These are phyloP conservation scores for Pezicula carpinea DNA, from an alignment of 2,329 filamentous ascomycete species.

Conservation along the genomic window DNA sequence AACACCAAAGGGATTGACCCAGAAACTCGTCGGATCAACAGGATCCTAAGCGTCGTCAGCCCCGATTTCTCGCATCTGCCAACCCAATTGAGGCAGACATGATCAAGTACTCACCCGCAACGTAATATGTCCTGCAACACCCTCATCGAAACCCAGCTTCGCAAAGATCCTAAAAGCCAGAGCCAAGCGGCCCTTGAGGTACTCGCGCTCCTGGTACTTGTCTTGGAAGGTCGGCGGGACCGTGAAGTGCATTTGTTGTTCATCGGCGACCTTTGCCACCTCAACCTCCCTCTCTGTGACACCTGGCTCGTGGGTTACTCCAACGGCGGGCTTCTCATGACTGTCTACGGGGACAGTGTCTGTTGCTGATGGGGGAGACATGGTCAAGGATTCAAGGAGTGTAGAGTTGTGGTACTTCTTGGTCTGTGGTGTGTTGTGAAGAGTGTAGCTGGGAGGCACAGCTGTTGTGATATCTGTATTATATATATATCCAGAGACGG, in stretches of 20 bases:
- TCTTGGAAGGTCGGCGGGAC: slow-evolving; percentile 24
- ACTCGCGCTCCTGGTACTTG: slow-evolving; percentile 30
- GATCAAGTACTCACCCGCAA: slow-evolving; percentile 21
- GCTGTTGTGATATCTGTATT: too few species aligned
- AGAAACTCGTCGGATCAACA: slow-evolving; percentile 28
- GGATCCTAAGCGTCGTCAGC: slow-evolving; percentile 22
- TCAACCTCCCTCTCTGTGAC: slow-evolving; percentile 5
- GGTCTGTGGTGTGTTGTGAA: too few species aligned
- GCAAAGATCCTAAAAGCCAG: slow-evolving; percentile 44
- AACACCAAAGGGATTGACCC: slow-evolving; percentile 31
- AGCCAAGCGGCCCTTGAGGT: slow-evolving; percentile 38
- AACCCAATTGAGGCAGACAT: neutral
- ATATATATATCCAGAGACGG: too few species aligned
- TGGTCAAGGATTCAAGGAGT: too few species aligned
- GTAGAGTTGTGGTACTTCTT: too few species aligned
- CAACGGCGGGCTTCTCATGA: too few species aligned
- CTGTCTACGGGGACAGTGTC: too few species aligned
- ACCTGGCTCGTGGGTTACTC: slow-evolving; percentile 16
- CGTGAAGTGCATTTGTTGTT: neutral
- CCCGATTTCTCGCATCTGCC: neutral
- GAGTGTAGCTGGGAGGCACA: too few species aligned
- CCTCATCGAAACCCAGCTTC: slow-evolving; percentile 40
- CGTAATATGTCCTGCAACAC: slow-evolving; percentile 42
- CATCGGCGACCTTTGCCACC: too few species aligned
- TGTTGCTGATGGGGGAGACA: too few species aligned